A percentile compares a stretch with the other conserved stretches of the same genome.
phyloP scores from a whole-genome alignment of 2,329 filamentous ascomycete genomes.

The Talaromyces atroroseus region DNA sequence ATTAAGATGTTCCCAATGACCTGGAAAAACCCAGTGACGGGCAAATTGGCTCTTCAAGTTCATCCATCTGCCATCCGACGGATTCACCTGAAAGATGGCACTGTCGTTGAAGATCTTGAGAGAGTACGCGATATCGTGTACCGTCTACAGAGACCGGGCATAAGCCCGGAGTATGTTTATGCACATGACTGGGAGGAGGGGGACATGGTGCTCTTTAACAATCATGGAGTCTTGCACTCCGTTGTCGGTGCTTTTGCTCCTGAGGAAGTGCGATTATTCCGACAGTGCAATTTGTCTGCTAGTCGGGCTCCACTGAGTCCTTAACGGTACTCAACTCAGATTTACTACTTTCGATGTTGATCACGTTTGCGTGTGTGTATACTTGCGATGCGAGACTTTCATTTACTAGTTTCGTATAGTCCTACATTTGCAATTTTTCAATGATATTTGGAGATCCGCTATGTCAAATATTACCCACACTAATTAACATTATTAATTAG shows the following conservation, averaged over 20 bases:
- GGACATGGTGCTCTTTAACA: conserved; percentile 73
- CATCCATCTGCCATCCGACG: conserved; percentile 67
- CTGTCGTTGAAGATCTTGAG: conserved; percentile 62
- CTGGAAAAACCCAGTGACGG: conserved; percentile 71
- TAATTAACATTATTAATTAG: no score
- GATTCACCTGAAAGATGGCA: conserved; percentile 62
- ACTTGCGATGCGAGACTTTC: neutral
- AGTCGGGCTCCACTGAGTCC: conserved; percentile 8
- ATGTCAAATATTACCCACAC: no score
- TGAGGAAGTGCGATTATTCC: conserved; percentile 68
- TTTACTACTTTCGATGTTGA: neutral
- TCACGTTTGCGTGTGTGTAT: neutral
- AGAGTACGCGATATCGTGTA: conserved; percentile 67
- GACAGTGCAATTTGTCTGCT: conserved; percentile 71
- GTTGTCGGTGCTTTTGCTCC: conserved; percentile 69
- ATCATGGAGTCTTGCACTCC: conserved; percentile 67
- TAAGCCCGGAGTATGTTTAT: conserved; percentile 63
- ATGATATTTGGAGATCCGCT: no score
- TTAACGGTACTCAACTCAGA: neutral
- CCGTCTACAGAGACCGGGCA: conserved; percentile 64
- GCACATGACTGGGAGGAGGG: conserved; percentile 72
- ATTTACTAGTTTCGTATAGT: neutral
- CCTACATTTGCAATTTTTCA: neutral
- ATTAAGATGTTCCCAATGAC: conserved; percentile 70
- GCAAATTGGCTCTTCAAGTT: conserved; percentile 63